These are phyloP conservation scores for Pholiota microspora DNA, from an alignment of 768 basidiomycete species.

Conservation along the genomic window DNA sequence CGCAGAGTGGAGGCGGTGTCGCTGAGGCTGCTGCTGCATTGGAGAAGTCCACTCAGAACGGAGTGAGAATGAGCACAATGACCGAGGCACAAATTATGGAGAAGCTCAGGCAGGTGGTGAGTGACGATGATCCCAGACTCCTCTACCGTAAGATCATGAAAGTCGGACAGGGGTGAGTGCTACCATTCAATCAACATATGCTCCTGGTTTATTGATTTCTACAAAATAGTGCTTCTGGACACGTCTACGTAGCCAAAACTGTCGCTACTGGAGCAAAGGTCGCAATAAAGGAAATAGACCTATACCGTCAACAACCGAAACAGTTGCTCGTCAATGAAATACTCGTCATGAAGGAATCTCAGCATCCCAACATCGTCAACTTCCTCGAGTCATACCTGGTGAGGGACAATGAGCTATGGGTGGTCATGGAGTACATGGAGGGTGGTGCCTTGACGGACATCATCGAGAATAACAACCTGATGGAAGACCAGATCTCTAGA, in stretches of 20 bases:
- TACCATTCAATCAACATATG: too few species aligned
- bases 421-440: slow-evolving; percentile 99
- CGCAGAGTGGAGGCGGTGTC: slow-evolving; percentile 37
- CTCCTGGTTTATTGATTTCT: too few species aligned
- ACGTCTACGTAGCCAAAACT: slow-evolving; percentile 96
- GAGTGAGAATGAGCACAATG: slow-evolving; percentile 94
- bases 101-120: slow-evolving; percentile 88
- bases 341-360: slow-evolving; percentile 97
- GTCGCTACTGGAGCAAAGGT: slow-evolving; percentile 82
- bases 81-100: slow-evolving; percentile 98
- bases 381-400: slow-evolving; percentile 90
- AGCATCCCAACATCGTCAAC: slow-evolving; percentile 97
- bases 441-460: slow-evolving; percentile 96
- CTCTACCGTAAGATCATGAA: slow-evolving; percentile 98
- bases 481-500: slow-evolving; percentile 93
- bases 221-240: slow-evolving; percentile 80
- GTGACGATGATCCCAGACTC: slow-evolving; percentile 80
- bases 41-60: slow-evolving; percentile 76
- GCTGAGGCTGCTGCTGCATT: slow-evolving; percentile 72
- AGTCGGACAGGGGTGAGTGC: slow-evolving; percentile 96
- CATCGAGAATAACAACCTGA: slow-evolving; percentile 93
- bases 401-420: slow-evolving; percentile 89
- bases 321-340: slow-evolving; percentile 98
- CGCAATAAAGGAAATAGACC: slow-evolving; percentile 98
- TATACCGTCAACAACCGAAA: slow-evolving; percentile 92